phyloP scores from a whole-genome alignment of 169 alveolate genomes.

The Babesia gibsoni region DNA sequence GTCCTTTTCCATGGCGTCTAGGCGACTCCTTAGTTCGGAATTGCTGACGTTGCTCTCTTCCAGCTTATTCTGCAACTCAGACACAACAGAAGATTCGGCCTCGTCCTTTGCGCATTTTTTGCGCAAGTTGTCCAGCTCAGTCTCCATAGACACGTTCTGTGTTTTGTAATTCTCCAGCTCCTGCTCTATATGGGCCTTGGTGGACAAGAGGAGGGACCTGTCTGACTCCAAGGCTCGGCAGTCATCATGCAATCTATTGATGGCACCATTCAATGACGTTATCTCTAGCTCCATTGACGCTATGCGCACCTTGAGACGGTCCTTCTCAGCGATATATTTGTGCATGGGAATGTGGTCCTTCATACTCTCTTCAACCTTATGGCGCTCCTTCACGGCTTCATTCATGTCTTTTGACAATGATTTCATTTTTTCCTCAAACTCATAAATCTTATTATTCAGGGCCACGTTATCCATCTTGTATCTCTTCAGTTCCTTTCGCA shows the following conservation, averaged over 20 bases:
- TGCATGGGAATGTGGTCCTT: not conserved
- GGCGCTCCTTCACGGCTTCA: slow-evolving; percentile 1
- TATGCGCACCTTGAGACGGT: not conserved
- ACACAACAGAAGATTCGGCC: not conserved
- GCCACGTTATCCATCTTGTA: not conserved
- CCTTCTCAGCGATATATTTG: slow-evolving; percentile 2
- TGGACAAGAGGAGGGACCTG: not conserved
- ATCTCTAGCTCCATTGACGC: not conserved
- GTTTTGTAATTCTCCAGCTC: not conserved
- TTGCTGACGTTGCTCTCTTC: not conserved
- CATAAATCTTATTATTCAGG: not conserved
- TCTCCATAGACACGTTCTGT: not conserved
- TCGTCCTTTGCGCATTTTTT: not conserved
- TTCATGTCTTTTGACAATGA: slow-evolving; percentile 5
- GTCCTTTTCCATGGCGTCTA: slow-evolving; percentile 11
- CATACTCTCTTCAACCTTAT: not conserved
- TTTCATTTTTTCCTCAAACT: not conserved
- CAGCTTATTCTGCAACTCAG: not conserved
- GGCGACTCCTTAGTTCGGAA: slow-evolving; percentile 7
- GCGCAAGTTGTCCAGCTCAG: slow-evolving; percentile 6
- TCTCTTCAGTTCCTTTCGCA: not conserved
- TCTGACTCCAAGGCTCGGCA: not conserved
- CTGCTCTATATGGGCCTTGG: slow-evolving; percentile 27
- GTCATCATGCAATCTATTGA: not conserved
- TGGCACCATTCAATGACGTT: not conserved